Conservation (phyloP, 257 asterid genomes). For the Penstemon eatonii region DNA sequence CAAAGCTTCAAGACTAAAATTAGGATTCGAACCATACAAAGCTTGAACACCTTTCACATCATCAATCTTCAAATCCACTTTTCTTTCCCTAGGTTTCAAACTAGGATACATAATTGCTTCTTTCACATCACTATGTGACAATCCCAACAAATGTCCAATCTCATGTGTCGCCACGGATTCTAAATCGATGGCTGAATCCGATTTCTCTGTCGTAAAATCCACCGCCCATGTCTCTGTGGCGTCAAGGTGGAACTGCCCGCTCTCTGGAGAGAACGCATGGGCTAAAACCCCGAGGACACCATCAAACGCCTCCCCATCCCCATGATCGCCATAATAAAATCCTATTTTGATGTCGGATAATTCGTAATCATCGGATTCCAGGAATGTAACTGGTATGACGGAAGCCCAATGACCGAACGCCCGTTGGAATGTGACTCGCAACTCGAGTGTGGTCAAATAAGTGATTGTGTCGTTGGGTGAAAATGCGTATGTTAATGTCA, state of each 20-base stretch:
- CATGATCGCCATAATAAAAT: constrained; percentile 72
- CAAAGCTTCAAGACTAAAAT: constrained; percentile 46
- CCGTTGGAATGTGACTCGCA: constrained; percentile 43
- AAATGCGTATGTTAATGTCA: constrained; percentile 65
- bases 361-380: constrained; percentile 54
- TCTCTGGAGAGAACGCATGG: constrained; percentile 86
- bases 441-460: constrained; percentile 33
- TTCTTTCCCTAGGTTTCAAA: constrained; percentile 62
- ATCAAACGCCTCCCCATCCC: constrained; percentile 85
- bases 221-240: constrained; percentile 92
- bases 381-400: constrained; percentile 61
- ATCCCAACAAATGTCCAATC: constrained; percentile 80
- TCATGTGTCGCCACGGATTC: constrained; percentile 95
- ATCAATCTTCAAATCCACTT: constrained; percentile 56
- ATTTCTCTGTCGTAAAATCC: constrained; percentile 50
- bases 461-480: constrained; percentile 40
- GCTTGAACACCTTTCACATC: constrained; percentile 76
- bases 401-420: constrained; percentile 73
- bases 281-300: constrained; percentile 81
- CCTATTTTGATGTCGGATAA: constrained; percentile 75
- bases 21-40: constrained; percentile 76
- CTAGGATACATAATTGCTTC: constrained; percentile 92
- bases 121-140: constrained; percentile 55
- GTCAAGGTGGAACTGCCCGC: constrained; percentile 82
- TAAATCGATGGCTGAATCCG: constrained; percentile 67